These are phyloP conservation scores for Chaetomium strumarium DNA, from an alignment of 2,329 filamentous ascomycete species.

Conservation along the genomic window DNA sequence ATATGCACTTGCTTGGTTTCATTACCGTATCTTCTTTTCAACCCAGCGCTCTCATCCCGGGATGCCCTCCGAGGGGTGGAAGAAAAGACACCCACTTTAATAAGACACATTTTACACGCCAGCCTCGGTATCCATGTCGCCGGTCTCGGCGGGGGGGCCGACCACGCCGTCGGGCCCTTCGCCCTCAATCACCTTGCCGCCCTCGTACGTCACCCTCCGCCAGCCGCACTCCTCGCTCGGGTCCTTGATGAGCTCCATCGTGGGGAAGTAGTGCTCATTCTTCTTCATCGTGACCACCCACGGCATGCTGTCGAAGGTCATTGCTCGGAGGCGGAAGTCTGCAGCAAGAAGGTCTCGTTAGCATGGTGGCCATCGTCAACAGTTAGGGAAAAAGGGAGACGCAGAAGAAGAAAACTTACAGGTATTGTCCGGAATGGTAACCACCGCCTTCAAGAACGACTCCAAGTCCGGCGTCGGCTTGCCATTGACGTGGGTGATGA, in stretches of 20 bases:
- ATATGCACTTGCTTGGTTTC: not conserved
- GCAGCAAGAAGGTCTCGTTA: not conserved
- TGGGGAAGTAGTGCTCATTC: slow-evolving; percentile 91
- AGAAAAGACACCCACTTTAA: not conserved
- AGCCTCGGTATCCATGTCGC: slow-evolving; percentile 22
- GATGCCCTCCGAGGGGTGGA: too few relatives aligned
- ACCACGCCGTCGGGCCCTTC: slow-evolving; percentile 48
- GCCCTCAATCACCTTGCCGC: slow-evolving; percentile 46
- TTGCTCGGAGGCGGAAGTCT: slow-evolving; percentile 94
- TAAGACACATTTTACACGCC: not conserved
- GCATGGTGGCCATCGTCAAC: not conserved
- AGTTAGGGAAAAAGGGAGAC: not conserved
- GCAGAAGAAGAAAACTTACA: slow-evolving; percentile 46
- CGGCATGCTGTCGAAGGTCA: slow-evolving; percentile 96
- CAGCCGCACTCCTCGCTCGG: slow-evolving; percentile 53
- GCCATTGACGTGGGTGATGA: slow-evolving; percentile 93
- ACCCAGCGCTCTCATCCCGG: not conserved
- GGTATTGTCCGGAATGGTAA: slow-evolving; percentile 89
- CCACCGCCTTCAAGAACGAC: slow-evolving; percentile 72
- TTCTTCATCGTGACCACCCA: slow-evolving; percentile 99
- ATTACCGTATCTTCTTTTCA: not conserved
- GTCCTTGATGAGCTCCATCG: slow-evolving; percentile 64
- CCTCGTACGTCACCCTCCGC: slow-evolving; percentile 58
- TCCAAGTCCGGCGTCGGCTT: slow-evolving; percentile 76
- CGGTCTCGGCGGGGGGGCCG: slow-evolving; percentile 34